Evolutionary conservation across 2,329 filamentous ascomycete genomes (phyloP).

Genomic region (Fusarium illudens): DNA sequence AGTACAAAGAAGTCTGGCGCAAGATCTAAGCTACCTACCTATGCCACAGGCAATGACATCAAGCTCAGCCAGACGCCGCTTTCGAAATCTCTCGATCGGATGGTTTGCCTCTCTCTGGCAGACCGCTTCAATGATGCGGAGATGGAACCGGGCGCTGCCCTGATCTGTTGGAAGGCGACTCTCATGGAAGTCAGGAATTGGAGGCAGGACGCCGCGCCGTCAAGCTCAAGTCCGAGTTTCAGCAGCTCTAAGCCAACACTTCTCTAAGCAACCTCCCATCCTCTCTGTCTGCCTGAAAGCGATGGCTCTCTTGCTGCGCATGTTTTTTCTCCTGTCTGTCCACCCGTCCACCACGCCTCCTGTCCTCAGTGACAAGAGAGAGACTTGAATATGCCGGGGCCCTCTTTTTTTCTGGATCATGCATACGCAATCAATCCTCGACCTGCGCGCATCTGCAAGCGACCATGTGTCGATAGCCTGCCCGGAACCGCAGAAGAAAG

Average conservation of each 20-base stretch:
- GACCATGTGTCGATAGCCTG: background rate
- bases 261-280: background rate
- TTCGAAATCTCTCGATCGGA: slow-evolving; percentile 3
- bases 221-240: background rate
- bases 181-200: background rate
- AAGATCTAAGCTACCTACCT: slow-evolving; percentile 41
- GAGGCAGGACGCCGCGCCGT: background rate
- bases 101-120: background rate
- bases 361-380: background rate
- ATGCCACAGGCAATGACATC: slow-evolving; percentile 1
- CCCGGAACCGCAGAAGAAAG: background rate
- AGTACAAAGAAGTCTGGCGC: slow-evolving; percentile 65
- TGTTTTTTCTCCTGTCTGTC: background rate
- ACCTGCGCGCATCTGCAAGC: background rate
- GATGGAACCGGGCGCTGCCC: background rate
- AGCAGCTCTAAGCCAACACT: background rate
- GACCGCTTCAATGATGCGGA: background rate
- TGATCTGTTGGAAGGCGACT: background rate
- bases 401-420: slow-evolving; percentile 8
- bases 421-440: slow-evolving; percentile 9
- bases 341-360: background rate
- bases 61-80: background rate
- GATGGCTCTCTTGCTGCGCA: background rate
- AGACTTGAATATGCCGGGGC: background rate
- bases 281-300: background rate